Evolutionary conservation across 1,284 basidiomycete species (phyloP), one percentile per base, ranked within the genome.

Genomic region (Melampsora larici-populina): DNA sequence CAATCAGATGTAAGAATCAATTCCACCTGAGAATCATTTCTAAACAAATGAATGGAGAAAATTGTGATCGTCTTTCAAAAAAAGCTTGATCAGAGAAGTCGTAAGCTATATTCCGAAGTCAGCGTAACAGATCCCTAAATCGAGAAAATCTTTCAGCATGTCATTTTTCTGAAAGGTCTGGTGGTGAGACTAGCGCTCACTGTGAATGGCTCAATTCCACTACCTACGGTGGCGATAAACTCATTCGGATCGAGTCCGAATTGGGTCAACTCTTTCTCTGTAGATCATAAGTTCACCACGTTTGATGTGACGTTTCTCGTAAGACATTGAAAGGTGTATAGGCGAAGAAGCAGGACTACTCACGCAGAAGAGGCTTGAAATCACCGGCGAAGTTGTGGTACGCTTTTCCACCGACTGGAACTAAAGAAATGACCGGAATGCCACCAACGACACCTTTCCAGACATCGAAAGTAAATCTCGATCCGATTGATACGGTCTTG

Each of bases 151-250:
- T 58, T n/a, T 29, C 13, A 43, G 43, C 13, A 43, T 43, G 13
- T 13, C 11, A 43, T 43, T 0, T 43, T 43, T 9, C 8, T 43
- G 43, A 7, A 43, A 43, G 43, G 43, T 13, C 43, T 43, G 43
- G 43, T 9, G 13, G 15, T 43, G 8, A 43, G 36, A 43, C 43
- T 58, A 24, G 11, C 26, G 24, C 21, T 58, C 21, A 58, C 55
- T 29, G n/a, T 58, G 55, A 58, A 58, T 58, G 55, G 55, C 55
- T 58, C 55, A 29, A 29, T 58, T 58, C 55, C 55, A 58, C n/a
- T 29, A 11, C 55, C 55, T 24, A 58, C 55, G 21, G 55, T 58
- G 8, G 55, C 21, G 17, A 58, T 58, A 15, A 11, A 58, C 55
- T 58, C 55, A 58, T n/a, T 7, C 13, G 55, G 55, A 13, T 29